These are phyloP conservation scores for Gynochthodes officinalis DNA, from an alignment of 257 asterid genomes.

Conservation along the genomic window DNA sequence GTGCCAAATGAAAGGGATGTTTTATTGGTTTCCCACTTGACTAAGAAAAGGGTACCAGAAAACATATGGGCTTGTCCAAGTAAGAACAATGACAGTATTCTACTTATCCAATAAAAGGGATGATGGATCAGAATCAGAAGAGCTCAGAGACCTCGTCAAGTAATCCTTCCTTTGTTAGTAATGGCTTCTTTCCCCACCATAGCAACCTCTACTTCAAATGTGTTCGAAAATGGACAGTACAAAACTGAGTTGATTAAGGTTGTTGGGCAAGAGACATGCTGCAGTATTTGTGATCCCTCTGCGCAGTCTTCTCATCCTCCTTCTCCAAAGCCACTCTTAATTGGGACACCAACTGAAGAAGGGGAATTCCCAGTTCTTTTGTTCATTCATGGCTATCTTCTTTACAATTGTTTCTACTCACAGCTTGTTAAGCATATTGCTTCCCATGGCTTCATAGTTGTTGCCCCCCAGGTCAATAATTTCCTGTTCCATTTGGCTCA, in stretches of 20 bases:
- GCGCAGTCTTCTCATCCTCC: conserved; percentile 15
- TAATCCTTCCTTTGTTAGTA: not conserved
- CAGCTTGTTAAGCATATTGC: conserved; percentile 70
- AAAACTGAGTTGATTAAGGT: conserved; percentile 30
- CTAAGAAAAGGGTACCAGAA: not conserved
- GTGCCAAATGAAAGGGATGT: too few relatives aligned
- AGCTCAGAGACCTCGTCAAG: not conserved
- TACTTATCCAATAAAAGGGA: too few relatives aligned
- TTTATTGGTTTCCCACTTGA: conserved; percentile 10
- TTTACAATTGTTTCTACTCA: conserved; percentile 79
- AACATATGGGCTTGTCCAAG: not conserved
- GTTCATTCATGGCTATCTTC: conserved; percentile 83
- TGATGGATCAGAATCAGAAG: not conserved
- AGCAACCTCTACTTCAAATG: conserved; percentile 26
- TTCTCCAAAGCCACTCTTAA: conserved; percentile 67
- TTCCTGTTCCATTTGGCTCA: not conserved
- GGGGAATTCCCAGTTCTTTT: conserved; percentile 62
- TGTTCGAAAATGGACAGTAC: conserved; percentile 45
- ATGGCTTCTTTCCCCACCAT: conserved; percentile 35
- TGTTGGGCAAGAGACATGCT: conserved; percentile 29
- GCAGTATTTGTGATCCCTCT: not conserved
- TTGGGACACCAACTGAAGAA: conserved; percentile 50
- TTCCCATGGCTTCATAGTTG: conserved; percentile 79
- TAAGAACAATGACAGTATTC: not conserved
- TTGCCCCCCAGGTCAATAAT: conserved; percentile 75